Evolutionary conservation across 1,139 yeast species (phyloP).

Genomic region (Kurtzmaniella quercitrusa): DNA sequence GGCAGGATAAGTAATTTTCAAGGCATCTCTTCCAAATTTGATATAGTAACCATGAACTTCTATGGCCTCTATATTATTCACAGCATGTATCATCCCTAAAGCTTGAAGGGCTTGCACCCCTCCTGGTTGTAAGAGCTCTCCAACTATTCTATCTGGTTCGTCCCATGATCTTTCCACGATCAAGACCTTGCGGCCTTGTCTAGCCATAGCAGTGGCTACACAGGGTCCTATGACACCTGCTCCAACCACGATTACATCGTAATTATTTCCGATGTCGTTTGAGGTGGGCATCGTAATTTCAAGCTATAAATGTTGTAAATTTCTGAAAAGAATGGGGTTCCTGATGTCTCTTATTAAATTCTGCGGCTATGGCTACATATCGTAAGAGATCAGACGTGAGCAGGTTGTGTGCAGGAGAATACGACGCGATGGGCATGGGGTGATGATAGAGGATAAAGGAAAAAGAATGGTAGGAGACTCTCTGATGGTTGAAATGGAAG

Average conservation of each 20-base stretch:
- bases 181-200: slow-evolving; percentile 78
- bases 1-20: slow-evolving; percentile 67
- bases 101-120: slow-evolving; percentile 79
- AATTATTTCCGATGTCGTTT: slow-evolving; percentile 10
- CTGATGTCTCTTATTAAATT: too few relatives aligned
- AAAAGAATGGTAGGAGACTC: too few relatives aligned
- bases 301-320: not conserved
- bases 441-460: not conserved
- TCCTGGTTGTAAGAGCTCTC: slow-evolving; percentile 94
- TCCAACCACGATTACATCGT: slow-evolving; percentile 74
- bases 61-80: slow-evolving; percentile 79
- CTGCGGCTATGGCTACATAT: not conserved
- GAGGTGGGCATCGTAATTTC: not conserved
- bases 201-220: slow-evolving; percentile 83
- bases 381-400: not conserved
- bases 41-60: slow-evolving; percentile 79
- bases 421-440: slow-evolving; percentile 1
- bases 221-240: slow-evolving; percentile 98
- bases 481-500: too few relatives aligned
- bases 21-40: slow-evolving; percentile 53
- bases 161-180: slow-evolving; percentile 85
- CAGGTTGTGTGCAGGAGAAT: not conserved
- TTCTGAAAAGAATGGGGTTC: too few relatives aligned
- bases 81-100: slow-evolving; percentile 75
- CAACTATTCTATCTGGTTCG: slow-evolving; percentile 93